Base-by-base conservation (phyloP, 176 grass and related monocot species). In the Ananas comosus region DNA sequence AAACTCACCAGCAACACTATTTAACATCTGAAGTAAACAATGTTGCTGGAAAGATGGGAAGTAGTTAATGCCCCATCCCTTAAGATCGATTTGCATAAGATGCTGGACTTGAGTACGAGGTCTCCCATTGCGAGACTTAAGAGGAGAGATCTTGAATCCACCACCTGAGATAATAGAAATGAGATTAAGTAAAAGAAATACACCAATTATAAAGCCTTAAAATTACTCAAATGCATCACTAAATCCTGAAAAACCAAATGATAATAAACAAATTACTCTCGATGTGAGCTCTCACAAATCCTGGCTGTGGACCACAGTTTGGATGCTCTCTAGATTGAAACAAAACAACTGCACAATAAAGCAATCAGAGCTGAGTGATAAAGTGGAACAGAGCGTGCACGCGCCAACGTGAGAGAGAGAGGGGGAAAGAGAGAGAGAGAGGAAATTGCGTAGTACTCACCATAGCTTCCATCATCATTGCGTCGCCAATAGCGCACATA, bases 381-480 rank as follows among this genome's bases (percentile, higher is more conserved):
- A 10, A 50, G 11, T 48, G 56, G n/a, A 16, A 61, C 10, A 10
- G 16, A 61, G 53, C n/a, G 4, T 57, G n/a, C n/a, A 17, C 4
- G 33, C 5, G 33, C 33, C 33, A 7, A 42, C 33, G 5, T 6
- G 33, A 42, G 33, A 42, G 33, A 42, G 33, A 42, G 29, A 33
- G 29, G 83, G 51, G 72, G 10, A 47, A n/a, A 12, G 27, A 49
- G n/a, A 53, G 13, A 57, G 53, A 75, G 72, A 59, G 11, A 78
- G 42, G 14, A 53, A 73, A 13, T 53, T 63, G 22, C 72, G 50
- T 49, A 71, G 33, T 7, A 72, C 80, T 80, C 69, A 99, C 94
- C 89, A 51, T 93, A 99, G 53, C 94, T 99, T 83, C 94, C 94
- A 80, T 99, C 94, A 53, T 99, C 89, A 72, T 99, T 99, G 54